Base-by-base conservation (phyloP, 495 filamentous ascomycete genomes). In the Xylaria longipes region DNA sequence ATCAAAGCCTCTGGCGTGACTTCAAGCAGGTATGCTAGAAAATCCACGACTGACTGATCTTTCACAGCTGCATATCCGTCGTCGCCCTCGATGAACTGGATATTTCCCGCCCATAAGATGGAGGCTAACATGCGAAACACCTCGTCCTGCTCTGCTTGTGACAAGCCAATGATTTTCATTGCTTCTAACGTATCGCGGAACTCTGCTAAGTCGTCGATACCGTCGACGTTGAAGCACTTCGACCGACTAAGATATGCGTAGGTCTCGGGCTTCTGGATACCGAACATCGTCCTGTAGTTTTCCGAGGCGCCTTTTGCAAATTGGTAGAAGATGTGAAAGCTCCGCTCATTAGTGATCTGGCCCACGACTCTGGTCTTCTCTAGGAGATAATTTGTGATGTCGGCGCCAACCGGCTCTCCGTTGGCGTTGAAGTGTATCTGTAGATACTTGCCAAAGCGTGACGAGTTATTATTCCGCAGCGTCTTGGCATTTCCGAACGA, bases 301-400 rank as follows among this genome's bases (percentile, higher is more conserved):
- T 92, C 87, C 12, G 94, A 91, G 17, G 96, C 97, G 1, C 92
- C 94, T 80, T 99, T 99, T 27, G 97, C 91, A 81, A 97, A 97
- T 80, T 99, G 97, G 81, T 99, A 99, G 80, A 99, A 98, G 75
- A 99, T 98, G 81, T 99, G 97, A 83, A 99, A 99, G 80, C 97
- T 98, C 73, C 97, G 89, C 86, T 99, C 97, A 73, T 98, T 95
- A 69, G 81, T 87, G 73, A 98, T 98, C 83, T 98, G 97, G 8
- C 95, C 95, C 2, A 98, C 96, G 1, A 99, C 97, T 82, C 97
- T 87, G 27, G 92, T 90, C 85, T 98, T 98, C 79, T 99, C 97
- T 67, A 99, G 85, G 25, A 99, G 84, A 78, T 99, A 99, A 76
- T 99, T 99, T 70, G 95, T 97, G 81, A 99, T 97, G 79, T 97